Conservation (phyloP, 2,329 filamentous ascomycete species). For the Penicillium aurantiogriseum region DNA sequence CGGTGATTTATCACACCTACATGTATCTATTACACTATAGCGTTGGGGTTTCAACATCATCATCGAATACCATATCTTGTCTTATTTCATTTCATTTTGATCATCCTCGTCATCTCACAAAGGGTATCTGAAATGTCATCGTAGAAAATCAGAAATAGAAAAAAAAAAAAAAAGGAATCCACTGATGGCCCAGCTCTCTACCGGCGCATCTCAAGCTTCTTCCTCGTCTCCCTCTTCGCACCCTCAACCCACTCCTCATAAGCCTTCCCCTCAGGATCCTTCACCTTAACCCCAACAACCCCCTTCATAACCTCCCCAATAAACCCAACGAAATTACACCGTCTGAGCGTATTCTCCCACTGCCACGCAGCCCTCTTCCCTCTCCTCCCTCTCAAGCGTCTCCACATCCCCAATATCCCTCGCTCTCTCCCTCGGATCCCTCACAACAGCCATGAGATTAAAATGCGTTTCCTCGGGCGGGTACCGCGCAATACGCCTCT, state of each 20-base stretch:
- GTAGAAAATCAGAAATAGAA: slow-evolving; percentile 2
- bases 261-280: slow-evolving; percentile 55
- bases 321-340: slow-evolving; percentile 96
- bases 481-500: slow-evolving; percentile 79
- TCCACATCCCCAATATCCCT: slow-evolving; percentile 80
- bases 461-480: slow-evolving; percentile 87
- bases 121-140: slow-evolving; percentile 19
- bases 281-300: slow-evolving; percentile 70
- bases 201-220: slow-evolving; percentile 38
- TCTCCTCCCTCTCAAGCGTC: slow-evolving; percentile 72
- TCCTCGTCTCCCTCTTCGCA: slow-evolving; percentile 46
- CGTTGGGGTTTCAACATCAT: slow-evolving; percentile 11
- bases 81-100: slow-evolving; percentile 1
- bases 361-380: slow-evolving; percentile 80
- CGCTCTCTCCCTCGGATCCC: slow-evolving; percentile 75
- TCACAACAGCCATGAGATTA: slow-evolving; percentile 89
- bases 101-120: slow-evolving; percentile 7
- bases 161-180: background rate
- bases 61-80: slow-evolving; percentile 11
- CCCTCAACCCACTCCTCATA: slow-evolving; percentile 84
- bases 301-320: slow-evolving; percentile 86
- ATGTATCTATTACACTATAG: slow-evolving; percentile 9
- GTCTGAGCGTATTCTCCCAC: slow-evolving; percentile 88
- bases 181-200: background rate
- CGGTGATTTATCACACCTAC: slow-evolving; percentile 11